A percentile compares a stretch with the other conserved stretches of the same genome.
Conservation (phyloP, 768 basidiomycete species). For the Termitomyces heimii region DNA sequence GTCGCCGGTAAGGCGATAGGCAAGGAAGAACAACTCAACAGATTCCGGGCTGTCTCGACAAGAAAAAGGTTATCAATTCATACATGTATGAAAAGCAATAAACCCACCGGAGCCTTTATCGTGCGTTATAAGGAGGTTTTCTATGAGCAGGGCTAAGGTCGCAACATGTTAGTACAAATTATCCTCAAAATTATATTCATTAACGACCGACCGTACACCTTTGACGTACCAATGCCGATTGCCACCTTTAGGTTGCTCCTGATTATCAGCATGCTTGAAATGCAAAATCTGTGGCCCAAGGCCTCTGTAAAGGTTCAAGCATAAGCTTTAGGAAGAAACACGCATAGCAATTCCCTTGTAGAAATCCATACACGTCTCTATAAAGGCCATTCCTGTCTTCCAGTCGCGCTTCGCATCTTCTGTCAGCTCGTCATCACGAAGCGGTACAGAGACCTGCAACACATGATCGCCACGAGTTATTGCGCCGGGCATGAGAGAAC, state of each 20-base stretch:
- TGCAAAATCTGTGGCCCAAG: conserved; percentile 86
- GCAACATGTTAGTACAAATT: neutral
- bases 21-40: conserved; percentile 60
- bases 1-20: conserved; percentile 84
- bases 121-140: conserved; percentile 66
- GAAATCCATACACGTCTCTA: conserved; percentile 84
- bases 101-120: conserved; percentile 80
- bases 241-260: conserved; percentile 24
- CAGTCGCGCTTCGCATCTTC: conserved; percentile 69
- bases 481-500: conserved; percentile 86
- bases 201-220: conserved; percentile 44
- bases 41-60: conserved; percentile 1
- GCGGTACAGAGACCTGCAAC: conserved; percentile 57
- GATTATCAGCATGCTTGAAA: conserved; percentile 59
- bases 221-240: conserved; percentile 88
- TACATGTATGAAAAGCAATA: neutral
- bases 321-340: conserved; percentile 20
- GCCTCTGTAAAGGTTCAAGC: conserved; percentile 51
- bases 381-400: conserved; percentile 72
- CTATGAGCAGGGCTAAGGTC: conserved; percentile 19
- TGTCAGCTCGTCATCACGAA: conserved; percentile 52
- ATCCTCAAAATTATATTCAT: neutral
- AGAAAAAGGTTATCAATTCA: neutral
- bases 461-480: conserved; percentile 52
- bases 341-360: conserved; percentile 73